These are phyloP conservation scores for Mycena kentingensis DNA, from an alignment of 768 basidiomycete genomes.

Conservation along the genomic window DNA sequence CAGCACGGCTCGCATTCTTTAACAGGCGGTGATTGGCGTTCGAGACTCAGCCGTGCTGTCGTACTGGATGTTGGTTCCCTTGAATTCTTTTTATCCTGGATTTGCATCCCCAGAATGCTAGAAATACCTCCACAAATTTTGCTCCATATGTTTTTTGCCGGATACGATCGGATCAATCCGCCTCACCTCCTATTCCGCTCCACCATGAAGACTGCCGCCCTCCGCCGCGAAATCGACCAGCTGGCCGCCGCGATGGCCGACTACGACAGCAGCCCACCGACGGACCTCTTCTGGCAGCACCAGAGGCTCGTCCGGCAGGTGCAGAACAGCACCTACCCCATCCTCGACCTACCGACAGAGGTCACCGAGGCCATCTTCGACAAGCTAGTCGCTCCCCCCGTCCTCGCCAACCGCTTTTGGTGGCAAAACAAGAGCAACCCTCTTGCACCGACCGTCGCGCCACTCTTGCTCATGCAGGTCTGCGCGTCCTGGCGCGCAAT, in stretches of 20 bases:
- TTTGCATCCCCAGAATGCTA: no score
- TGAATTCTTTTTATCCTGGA: no score
- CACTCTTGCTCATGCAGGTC: not conserved
- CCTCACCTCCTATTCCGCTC: no score
- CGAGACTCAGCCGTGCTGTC: no score
- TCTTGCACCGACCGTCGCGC: not conserved
- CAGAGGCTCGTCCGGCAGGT: not conserved
- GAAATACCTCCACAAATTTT: no score
- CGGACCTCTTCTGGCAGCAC: not conserved
- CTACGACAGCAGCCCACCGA: not conserved
- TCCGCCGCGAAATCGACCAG: not conserved
- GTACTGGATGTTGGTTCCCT: no score
- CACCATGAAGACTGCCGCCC: not conserved
- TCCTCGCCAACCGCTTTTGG: not conserved
- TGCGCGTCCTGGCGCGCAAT: not conserved
- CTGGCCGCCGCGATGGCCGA: not conserved
- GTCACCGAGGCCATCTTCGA: not conserved
- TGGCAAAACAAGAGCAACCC: not conserved
- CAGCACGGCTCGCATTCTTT: no score
- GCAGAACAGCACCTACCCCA: not conserved
- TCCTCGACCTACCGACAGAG: not conserved
- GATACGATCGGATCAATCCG: no score
- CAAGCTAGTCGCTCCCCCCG: not conserved
- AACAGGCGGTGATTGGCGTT: no score
- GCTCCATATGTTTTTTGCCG: no score